A percentile compares a stretch with the other conserved stretches of the same genome.
Evolutionary conservation across 805 yeast genomes (phyloP).

Genomic region (Jamesozyma lodderae): DNA sequence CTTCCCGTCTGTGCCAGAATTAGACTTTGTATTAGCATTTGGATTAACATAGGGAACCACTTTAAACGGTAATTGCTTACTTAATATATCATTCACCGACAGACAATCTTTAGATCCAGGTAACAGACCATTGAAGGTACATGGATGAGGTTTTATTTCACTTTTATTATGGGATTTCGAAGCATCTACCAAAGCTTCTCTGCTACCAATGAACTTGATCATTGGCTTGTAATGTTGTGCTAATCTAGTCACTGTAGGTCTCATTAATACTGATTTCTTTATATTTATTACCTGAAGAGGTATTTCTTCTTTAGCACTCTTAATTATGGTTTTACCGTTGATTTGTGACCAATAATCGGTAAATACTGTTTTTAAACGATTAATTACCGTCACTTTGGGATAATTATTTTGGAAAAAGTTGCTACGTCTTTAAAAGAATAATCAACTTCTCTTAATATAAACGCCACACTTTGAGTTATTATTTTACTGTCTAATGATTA

Average conservation of each 20-base stretch:
- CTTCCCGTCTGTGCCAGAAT: too few species aligned
- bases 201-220: slow-evolving; percentile 83
- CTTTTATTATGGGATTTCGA: slow-evolving; percentile 23
- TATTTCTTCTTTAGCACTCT: background rate
- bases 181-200: slow-evolving; percentile 39
- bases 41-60: slow-evolving; percentile 32
- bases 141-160: slow-evolving; percentile 20
- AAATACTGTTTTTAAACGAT: slow-evolving; percentile 1
- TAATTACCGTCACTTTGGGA: slow-evolving; percentile 4
- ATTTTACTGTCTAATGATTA: too few species aligned
- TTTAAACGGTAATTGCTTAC: slow-evolving; percentile 34
- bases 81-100: slow-evolving; percentile 14
- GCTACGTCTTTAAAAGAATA: too few species aligned
- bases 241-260: slow-evolving; percentile 14
- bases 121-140: slow-evolving; percentile 20
- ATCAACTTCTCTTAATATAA: too few species aligned
- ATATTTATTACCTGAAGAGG: too few species aligned
- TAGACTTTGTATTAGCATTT: background rate
- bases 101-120: slow-evolving; percentile 26
- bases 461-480: too few species aligned
- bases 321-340: background rate
- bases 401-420: too few species aligned
- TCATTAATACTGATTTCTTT: slow-evolving; percentile 3
- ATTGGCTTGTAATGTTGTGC: slow-evolving; percentile 45
- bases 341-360: background rate